Base-by-base conservation (phyloP, 2,329 filamentous ascomycete genomes). In the Parafenestella ontariensis region DNA sequence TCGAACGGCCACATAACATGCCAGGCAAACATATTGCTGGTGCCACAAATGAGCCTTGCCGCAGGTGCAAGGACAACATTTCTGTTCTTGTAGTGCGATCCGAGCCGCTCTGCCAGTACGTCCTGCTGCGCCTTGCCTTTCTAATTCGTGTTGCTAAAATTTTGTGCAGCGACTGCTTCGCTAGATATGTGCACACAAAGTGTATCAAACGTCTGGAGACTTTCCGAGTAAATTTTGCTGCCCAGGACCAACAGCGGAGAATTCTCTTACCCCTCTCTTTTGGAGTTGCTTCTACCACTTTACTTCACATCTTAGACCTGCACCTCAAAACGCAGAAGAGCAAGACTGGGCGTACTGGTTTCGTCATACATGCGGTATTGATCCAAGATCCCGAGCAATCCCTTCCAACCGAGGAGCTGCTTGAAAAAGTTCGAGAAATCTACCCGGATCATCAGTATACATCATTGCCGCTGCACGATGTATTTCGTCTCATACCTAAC, bases 231-330 rank as follows among this genome's bases (percentile, higher is more conserved):
- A 77, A 78, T 33, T 74, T 82, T 59, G 73, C 76, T 28, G 72
- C 76, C 20, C 74, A 76, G 52, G 77, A 77, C 39, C 70, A 77
- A 46, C 77, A 78, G 52, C 79, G 77, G 62, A 84, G 77, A 69
- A 84, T 96, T 43, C 79, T 96, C 17, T 79, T 96, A 18, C 91
- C 92, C 5, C 79, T 97, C 1, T 96, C 93, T 0, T 88, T 92
- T 66, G 94, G 95, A 0, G 80, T 89, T 1, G 95, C 90, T 1
- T 98, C 94, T 0, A 83, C 89, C 13, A 85, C 87, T 13, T 80
- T 99, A 39, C 81, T 96, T 26, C 85, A 94, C 65, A 82, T 96
- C 20, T 79, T 98, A 49, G 85, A 91, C 73, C 79, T 83, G 56
- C 90, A 92, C 68, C 80, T 90, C 41, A 80, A 84, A 61, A 83